These are phyloP conservation scores for Wickerhamomyces sp. DNA, from an alignment of 1,139 yeast genomes.

Conservation along the genomic window DNA sequence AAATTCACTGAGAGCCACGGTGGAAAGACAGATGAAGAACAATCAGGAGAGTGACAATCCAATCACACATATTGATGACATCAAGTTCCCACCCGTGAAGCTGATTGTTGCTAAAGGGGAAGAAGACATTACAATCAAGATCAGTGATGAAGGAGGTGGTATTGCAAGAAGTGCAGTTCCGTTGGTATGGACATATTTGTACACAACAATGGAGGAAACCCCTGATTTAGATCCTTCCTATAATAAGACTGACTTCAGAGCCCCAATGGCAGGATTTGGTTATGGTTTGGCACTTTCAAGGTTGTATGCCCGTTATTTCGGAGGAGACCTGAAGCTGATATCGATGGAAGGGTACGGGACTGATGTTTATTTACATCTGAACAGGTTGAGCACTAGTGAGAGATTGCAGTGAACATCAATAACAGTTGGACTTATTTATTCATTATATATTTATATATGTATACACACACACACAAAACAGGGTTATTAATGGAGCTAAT, in stretches of 20 bases:
- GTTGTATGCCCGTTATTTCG: constrained; percentile 83
- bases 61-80: constrained; percentile 51
- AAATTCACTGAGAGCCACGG: constrained; percentile 80
- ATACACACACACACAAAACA: no score
- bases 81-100: constrained; percentile 77
- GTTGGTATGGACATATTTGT: constrained; percentile 85
- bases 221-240: constrained; percentile 55
- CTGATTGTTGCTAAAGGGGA: constrained; percentile 88
- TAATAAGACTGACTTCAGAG: constrained; percentile 33
- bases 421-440: no score
- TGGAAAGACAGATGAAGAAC: constrained; percentile 50
- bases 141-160: constrained; percentile 94
- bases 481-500: no score
- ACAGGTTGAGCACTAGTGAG: constrained; percentile 31
- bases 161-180: constrained; percentile 83
- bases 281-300: constrained; percentile 87
- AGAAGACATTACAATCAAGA: constrained; percentile 89
- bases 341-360: constrained; percentile 96
- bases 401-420: constrained; percentile 7
- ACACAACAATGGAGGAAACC: constrained; percentile 77
- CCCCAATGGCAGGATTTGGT: constrained; percentile 95
- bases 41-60: constrained; percentile 39
- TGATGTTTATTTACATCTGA: constrained; percentile 82
- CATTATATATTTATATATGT: no score
- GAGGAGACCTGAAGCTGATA: constrained; percentile 82